Evolutionary conservation across 2,329 filamentous ascomycete species (phyloP).

Genomic region (Colletotrichum lini): DNA sequence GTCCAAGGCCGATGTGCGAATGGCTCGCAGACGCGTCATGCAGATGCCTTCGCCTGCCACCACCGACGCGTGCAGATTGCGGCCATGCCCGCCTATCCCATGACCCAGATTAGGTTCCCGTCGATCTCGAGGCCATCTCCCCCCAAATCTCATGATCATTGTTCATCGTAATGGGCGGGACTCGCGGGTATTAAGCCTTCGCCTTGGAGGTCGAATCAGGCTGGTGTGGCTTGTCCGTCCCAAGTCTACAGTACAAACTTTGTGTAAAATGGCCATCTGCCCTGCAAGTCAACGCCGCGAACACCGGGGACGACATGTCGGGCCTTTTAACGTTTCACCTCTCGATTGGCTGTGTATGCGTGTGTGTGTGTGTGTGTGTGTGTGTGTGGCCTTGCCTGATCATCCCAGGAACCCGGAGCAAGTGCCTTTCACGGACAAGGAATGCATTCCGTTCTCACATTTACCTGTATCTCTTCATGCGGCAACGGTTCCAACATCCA

Average conservation of each 20-base stretch:
- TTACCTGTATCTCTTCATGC: not conserved
- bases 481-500: not conserved
- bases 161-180: not conserved
- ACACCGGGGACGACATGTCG: not conserved
- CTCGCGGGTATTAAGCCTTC: not conserved
- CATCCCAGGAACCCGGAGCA: constrained; percentile 19
- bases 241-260: too few relatives aligned
- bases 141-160: not conserved
- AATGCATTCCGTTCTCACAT: constrained; percentile 8
- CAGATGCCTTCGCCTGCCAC: too few relatives aligned
- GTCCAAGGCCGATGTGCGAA: too few relatives aligned
- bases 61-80: too few relatives aligned
- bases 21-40: too few relatives aligned
- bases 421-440: constrained; percentile 8
- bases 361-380: too few relatives aligned
- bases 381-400: not conserved
- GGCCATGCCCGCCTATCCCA: not conserved
- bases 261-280: too few relatives aligned
- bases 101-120: not conserved
- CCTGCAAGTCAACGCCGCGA: too few relatives aligned
- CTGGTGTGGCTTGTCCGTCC: too few relatives aligned
- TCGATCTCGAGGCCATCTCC: not conserved
- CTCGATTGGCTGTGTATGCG: too few relatives aligned
- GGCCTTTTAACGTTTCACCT: not conserved
- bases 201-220: not conserved